Conservation (phyloP, 2,329 filamentous ascomycete species). For the Pseudogymnoascus sp. region DNA sequence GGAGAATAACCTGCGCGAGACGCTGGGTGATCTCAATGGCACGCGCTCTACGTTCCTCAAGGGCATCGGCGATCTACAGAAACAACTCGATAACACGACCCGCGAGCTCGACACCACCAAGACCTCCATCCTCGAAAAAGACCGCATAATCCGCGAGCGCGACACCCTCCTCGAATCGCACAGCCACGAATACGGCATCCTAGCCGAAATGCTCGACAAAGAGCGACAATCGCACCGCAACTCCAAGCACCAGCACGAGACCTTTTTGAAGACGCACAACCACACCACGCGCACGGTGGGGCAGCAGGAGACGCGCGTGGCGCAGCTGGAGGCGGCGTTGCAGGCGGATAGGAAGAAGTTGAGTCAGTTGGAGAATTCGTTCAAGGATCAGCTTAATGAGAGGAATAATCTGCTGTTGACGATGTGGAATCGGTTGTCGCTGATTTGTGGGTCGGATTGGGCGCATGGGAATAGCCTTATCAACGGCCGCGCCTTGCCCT, state of each 20-base stretch:
- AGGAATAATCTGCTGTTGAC: conserved; percentile 80
- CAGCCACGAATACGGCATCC: conserved; percentile 74
- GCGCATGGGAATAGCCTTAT: conserved; percentile 81
- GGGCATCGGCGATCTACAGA: conserved; percentile 79
- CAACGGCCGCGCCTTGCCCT: conserved; percentile 75
- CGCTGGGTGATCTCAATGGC: conserved; percentile 79
- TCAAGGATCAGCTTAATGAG: conserved; percentile 81
- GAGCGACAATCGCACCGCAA: conserved; percentile 78
- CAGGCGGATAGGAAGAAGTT: conserved; percentile 73
- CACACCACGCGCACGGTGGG: conserved; percentile 80
- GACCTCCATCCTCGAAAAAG: conserved; percentile 77
- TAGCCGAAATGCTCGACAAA: conserved; percentile 84
- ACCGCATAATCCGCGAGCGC: conserved; percentile 80
- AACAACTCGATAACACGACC: conserved; percentile 76
- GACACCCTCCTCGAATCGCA: conserved; percentile 84
- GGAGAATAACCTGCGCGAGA: conserved; percentile 79
- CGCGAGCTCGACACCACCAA: conserved; percentile 75
- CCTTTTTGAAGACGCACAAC: conserved; percentile 78
- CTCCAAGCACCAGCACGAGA: conserved; percentile 82
- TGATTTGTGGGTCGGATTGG: conserved; percentile 87
- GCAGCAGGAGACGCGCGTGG: conserved; percentile 74
- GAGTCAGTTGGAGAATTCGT: conserved; percentile 66
- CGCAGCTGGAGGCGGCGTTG: conserved; percentile 77
- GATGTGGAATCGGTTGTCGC: conserved; percentile 84
- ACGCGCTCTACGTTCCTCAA: conserved; percentile 79